These are phyloP conservation scores for Eucalyptus victrix DNA, from an alignment of 345 rosid species.

Conservation along the genomic window DNA sequence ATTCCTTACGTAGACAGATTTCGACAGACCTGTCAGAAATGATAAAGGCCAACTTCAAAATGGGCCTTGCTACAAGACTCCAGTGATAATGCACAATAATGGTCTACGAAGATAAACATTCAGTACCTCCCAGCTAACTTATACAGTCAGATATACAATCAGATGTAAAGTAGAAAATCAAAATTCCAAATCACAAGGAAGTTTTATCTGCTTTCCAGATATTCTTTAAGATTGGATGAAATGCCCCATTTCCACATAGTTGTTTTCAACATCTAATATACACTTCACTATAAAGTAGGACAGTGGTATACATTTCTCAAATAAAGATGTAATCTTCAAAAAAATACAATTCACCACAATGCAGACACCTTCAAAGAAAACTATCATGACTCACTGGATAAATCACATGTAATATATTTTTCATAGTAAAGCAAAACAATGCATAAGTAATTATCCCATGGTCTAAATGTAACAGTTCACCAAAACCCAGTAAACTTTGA, in stretches of 20 bases:
- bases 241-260: not conserved
- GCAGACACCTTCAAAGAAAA: not conserved
- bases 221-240: not conserved
- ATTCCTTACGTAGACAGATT: constrained; percentile 94
- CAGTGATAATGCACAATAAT: constrained; percentile 6
- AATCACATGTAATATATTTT: not conserved
- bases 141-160: not conserved
- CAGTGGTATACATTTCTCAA: not conserved
- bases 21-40: constrained; percentile 53
- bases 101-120: not conserved
- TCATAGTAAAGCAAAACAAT: not conserved
- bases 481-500: not conserved
- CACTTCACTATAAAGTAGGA: not conserved
- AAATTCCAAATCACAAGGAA: not conserved
- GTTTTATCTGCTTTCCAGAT: not conserved
- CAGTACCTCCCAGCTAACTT: not conserved
- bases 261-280: not conserved
- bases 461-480: not conserved
- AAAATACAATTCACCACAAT: not conserved
- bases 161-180: not conserved
- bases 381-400: not conserved
- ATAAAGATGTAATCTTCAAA: not conserved
- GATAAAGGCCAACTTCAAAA: not conserved
- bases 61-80: not conserved
- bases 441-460: not conserved